phyloP scores from a whole-genome alignment of 2,329 filamentous ascomycete species.

The Ophiostoma ips region DNA sequence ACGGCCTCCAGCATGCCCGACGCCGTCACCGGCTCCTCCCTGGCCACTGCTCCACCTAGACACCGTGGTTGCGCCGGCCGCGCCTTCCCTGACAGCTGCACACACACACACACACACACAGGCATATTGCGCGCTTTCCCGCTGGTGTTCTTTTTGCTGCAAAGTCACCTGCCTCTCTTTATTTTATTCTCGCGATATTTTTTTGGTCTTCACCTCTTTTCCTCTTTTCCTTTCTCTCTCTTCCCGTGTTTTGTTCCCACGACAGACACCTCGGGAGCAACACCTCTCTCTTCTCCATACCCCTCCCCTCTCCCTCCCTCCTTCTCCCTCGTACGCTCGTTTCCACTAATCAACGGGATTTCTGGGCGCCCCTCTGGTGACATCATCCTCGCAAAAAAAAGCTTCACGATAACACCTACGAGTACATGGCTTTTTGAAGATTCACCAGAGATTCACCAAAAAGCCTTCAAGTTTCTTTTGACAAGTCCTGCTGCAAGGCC shows the following conservation, averaged over 20 bases:
- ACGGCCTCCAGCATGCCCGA: background rate
- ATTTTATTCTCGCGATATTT: background rate
- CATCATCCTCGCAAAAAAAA: constrained; percentile 1
- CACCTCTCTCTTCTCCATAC: background rate
- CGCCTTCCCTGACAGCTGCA: background rate
- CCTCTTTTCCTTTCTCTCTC: background rate
- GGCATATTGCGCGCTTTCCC: background rate
- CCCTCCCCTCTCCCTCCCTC: background rate
- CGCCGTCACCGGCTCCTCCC: background rate
- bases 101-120: too few species aligned
- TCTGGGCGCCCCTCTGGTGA: constrained; percentile 3
- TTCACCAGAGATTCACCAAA: background rate
- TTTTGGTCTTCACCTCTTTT: background rate
- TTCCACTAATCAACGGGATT: constrained; percentile 1
- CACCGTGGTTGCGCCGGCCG: background rate
- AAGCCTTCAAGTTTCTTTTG: too few species aligned
- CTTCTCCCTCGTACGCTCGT: background rate
- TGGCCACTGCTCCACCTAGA: background rate
- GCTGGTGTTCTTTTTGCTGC: background rate
- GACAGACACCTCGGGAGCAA: background rate
- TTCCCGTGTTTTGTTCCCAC: background rate
- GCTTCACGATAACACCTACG: background rate
- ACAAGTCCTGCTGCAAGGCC: background rate
- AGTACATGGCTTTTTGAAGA: background rate
- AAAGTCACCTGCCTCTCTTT: background rate